Percentiles rank a stretch among this genome's conserved stretches.
Conservation (phyloP, 2,329 filamentous ascomycete species). For the Sporothrix variecibatus region DNA sequence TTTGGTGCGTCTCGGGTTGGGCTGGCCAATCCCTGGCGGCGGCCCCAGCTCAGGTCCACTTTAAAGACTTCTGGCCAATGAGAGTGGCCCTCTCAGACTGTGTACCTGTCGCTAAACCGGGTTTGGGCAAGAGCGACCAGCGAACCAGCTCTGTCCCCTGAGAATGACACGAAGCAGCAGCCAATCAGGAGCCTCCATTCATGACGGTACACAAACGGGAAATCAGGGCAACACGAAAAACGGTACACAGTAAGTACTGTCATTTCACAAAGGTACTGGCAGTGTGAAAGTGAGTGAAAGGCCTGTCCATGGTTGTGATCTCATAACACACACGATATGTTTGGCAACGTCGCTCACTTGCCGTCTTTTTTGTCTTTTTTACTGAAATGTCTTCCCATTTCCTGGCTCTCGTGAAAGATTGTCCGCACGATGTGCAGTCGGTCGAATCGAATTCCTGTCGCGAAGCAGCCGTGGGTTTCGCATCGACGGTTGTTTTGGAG, state of each 20-base stretch:
- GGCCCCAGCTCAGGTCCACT: not conserved
- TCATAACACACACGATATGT: not conserved
- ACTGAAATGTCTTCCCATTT: not conserved
- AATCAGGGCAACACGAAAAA: not conserved
- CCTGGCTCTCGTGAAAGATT: conserved; percentile 4
- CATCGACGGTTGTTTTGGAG: conserved; percentile 10
- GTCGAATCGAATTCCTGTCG: conserved; percentile 15
- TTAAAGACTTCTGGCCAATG: not conserved
- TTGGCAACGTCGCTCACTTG: conserved; percentile 2
- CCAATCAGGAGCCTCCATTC: conserved; percentile 6
- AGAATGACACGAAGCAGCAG: conserved; percentile 9
- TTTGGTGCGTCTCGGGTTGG: conserved; percentile 19
- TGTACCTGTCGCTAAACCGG: conserved; percentile 30
- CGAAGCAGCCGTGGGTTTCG: conserved; percentile 13
- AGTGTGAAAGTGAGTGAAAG: not conserved
- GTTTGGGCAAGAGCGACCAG: conserved; percentile 21
- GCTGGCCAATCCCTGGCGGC: conserved; percentile 13
- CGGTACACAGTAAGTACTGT: not conserved
- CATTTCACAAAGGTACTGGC: not conserved
- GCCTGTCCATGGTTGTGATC: not conserved
- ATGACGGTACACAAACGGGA: not conserved
- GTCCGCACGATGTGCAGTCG: not conserved
- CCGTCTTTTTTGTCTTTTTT: not conserved
- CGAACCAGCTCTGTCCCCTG: conserved; percentile 13
- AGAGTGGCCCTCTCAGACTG: not conserved